These are phyloP conservation scores for Apiospora sp. DNA, from an alignment of 2,329 filamentous ascomycete genomes.

Conservation along the genomic window DNA sequence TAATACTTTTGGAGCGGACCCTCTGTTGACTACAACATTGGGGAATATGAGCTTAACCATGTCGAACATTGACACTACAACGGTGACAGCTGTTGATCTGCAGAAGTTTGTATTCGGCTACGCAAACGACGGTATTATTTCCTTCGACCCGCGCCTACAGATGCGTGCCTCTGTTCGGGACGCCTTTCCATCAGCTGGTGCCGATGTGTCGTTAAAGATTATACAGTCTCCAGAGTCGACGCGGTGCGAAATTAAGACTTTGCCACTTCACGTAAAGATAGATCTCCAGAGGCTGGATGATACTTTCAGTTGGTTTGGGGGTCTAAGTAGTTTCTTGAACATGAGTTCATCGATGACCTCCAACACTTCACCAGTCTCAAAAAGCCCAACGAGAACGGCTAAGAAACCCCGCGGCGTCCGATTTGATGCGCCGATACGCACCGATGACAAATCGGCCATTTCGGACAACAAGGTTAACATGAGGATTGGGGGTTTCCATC, in stretches of 20 bases:
- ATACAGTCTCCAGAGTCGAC: slow-evolving; percentile 52
- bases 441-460: slow-evolving; percentile 54
- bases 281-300: slow-evolving; percentile 86
- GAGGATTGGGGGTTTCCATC: slow-evolving; percentile 77
- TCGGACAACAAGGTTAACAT: slow-evolving; percentile 75
- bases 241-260: slow-evolving; percentile 73
- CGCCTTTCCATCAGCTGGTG: slow-evolving; percentile 62
- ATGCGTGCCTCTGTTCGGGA: slow-evolving; percentile 68
- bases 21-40: slow-evolving; percentile 60
- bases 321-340: slow-evolving; percentile 88
- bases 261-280: slow-evolving; percentile 78
- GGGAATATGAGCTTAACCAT: slow-evolving; percentile 51
- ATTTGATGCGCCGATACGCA: slow-evolving; percentile 62
- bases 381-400: slow-evolving; percentile 44
- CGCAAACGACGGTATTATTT: slow-evolving; percentile 67
- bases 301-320: slow-evolving; percentile 87
- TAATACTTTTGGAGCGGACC: slow-evolving; percentile 54
- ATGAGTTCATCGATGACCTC: slow-evolving; percentile 86
- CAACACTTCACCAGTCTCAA: slow-evolving; percentile 62
- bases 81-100: slow-evolving; percentile 53
- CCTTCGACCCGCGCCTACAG: slow-evolving; percentile 65
- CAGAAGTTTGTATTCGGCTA: slow-evolving; percentile 70
- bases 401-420: slow-evolving; percentile 63
- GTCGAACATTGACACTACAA: slow-evolving; percentile 38
- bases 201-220: slow-evolving; percentile 65